A percentile compares a stretch with the other conserved stretches of the same genome.
Conservation (phyloP, 768 basidiomycete genomes). For the Rhodotorula taiwanensis region DNA sequence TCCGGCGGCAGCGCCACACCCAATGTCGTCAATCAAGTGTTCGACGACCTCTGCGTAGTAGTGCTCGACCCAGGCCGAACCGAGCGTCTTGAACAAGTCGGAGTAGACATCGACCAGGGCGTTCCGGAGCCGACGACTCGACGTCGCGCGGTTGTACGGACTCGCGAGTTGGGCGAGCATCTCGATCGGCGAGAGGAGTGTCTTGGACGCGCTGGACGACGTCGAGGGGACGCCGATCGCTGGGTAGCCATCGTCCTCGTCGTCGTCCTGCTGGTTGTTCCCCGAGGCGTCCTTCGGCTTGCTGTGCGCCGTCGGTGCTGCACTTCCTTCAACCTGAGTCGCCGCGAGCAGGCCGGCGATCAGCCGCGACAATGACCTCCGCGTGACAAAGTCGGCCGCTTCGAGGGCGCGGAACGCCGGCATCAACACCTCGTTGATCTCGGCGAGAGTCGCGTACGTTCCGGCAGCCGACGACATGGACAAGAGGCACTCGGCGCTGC, state of each 20-base stretch:
- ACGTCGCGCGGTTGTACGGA: slow-evolving; percentile 68
- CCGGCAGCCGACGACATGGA: slow-evolving; percentile 50
- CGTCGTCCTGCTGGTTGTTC: slow-evolving; percentile 48
- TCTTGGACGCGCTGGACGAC: slow-evolving; percentile 54
- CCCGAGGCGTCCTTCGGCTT: slow-evolving; percentile 51
- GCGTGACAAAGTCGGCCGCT: slow-evolving; percentile 70
- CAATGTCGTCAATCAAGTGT: slow-evolving; percentile 54
- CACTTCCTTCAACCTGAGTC: slow-evolving; percentile 65
- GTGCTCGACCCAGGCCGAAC: slow-evolving; percentile 66
- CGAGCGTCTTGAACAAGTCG: slow-evolving; percentile 66
- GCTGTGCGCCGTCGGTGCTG: slow-evolving; percentile 44
- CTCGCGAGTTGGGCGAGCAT: slow-evolving; percentile 75
- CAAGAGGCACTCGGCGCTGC: slow-evolving; percentile 52
- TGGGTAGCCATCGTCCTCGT: slow-evolving; percentile 55
- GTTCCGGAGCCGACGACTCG: slow-evolving; percentile 64
- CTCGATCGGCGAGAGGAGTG: slow-evolving; percentile 64
- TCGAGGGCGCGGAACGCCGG: slow-evolving; percentile 70
- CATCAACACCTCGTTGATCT: slow-evolving; percentile 68
- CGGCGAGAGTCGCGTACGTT: slow-evolving; percentile 54
- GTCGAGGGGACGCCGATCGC: slow-evolving; percentile 46
- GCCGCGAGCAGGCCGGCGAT: slow-evolving; percentile 75
- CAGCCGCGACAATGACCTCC: slow-evolving; percentile 70
- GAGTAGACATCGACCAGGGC: slow-evolving; percentile 86
- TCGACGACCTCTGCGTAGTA: slow-evolving; percentile 72
- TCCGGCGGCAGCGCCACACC: slow-evolving; percentile 31